These are phyloP conservation scores for Halophytophthora batemanensis DNA, from an alignment of 352 stramenopile genomes.

Conservation along the genomic window DNA sequence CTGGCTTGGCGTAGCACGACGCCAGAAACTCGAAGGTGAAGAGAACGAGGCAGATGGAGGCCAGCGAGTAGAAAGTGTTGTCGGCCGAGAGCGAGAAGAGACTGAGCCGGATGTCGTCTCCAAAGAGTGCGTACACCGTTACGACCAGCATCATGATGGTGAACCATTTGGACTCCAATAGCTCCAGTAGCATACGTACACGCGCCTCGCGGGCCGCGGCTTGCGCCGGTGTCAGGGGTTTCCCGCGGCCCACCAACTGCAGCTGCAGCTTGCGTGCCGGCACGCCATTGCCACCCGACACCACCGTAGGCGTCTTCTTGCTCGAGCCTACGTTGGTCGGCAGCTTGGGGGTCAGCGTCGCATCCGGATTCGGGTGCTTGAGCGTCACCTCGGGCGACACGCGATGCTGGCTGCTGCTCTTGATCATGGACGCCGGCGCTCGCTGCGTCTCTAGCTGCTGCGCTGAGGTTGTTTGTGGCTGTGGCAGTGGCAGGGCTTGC, in stretches of 20 bases:
- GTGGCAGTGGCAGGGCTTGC: too few relatives aligned
- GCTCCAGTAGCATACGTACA: constrained; percentile 29
- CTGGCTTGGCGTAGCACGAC: constrained; percentile 65
- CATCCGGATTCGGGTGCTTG: constrained; percentile 58
- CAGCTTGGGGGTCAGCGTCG: constrained; percentile 58
- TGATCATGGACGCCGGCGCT: constrained; percentile 14
- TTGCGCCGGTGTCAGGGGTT: constrained; percentile 31
- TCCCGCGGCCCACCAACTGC: constrained; percentile 10
- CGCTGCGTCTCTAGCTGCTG: background rate
- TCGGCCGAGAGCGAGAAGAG: constrained; percentile 72
- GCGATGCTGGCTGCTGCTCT: constrained; percentile 37
- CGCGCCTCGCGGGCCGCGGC: constrained; percentile 37
- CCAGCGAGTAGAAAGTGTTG: constrained; percentile 80
- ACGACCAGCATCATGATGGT: constrained; percentile 87
- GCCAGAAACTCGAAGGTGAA: constrained; percentile 89
- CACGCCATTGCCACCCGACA: constrained; percentile 2
- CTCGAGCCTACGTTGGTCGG: constrained; percentile 39
- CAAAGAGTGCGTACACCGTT: constrained; percentile 92
- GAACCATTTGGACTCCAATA: constrained; percentile 77
- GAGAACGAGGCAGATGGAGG: constrained; percentile 83
- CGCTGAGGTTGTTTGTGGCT: too few relatives aligned
- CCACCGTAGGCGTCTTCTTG: constrained; percentile 16
- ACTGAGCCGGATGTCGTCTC: constrained; percentile 88
- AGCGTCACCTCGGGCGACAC: constrained; percentile 72
- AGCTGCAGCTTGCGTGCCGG: constrained; percentile 9